These are phyloP conservation scores for Magnolia sinica DNA, from an alignment of 164 flowering plant species.

Conservation along the genomic window DNA sequence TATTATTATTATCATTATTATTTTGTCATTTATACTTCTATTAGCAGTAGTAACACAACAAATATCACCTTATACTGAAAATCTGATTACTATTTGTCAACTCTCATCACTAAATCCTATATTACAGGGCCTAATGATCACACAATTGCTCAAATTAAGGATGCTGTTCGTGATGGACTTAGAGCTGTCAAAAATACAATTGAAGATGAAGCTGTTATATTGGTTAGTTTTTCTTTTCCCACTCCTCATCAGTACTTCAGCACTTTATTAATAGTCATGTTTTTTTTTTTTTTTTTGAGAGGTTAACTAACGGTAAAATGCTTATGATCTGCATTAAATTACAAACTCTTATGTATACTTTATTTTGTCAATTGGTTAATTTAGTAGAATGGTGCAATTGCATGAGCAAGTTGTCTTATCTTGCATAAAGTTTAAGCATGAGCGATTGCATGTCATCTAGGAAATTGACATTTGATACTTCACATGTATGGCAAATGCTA, in stretches of 20 bases:
- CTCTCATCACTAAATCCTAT: not conserved
- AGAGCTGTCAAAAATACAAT: slow-evolving; percentile 94
- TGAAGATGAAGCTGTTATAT: slow-evolving; percentile 85
- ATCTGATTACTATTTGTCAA: not conserved
- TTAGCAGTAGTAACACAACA: not conserved
- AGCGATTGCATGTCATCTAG: not conserved
- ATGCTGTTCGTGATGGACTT: slow-evolving; percentile 96
- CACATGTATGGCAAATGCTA: not conserved
- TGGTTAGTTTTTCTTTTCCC: slow-evolving; percentile 40
- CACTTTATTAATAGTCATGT: not conserved
- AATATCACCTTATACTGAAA: not conserved
- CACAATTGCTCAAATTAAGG: slow-evolving; percentile 96
- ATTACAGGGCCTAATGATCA: slow-evolving; percentile 93
- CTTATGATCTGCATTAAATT: not conserved
- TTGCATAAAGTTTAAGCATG: not conserved
- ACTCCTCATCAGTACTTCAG: not conserved
- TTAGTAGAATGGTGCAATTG: not conserved
- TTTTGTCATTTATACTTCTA: not conserved
- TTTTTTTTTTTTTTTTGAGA: not conserved
- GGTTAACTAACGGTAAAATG: no score
- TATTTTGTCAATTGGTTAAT: not conserved
- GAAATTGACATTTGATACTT: not conserved
- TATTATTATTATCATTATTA: not conserved
- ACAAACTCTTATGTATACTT: not conserved
- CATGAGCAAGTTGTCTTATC: not conserved